Percentiles rank a stretch among this genome's conserved stretches.
phyloP scores from a whole-genome alignment of 768 basidiomycete genomes.

The Kwoniella mangroviensis region DNA sequence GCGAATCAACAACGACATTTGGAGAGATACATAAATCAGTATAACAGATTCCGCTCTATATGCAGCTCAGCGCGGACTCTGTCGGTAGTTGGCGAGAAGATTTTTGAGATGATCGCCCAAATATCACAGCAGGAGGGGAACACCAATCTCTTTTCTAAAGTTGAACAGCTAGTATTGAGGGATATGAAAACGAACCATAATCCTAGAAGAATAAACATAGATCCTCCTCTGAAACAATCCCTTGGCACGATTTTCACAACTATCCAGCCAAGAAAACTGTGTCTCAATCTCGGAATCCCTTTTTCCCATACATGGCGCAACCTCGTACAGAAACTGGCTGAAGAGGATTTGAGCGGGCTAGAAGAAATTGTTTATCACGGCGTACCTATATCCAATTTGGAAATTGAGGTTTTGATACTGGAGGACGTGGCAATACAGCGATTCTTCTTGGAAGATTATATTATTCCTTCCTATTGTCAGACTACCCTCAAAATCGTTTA shows the following conservation, averaged over 20 bases:
- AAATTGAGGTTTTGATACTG: background rate
- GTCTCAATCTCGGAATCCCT: background rate
- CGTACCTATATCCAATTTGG: slow-evolving; percentile 2
- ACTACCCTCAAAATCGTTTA: background rate
- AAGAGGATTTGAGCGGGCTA: background rate
- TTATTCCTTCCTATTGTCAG: background rate
- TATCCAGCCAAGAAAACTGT: background rate
- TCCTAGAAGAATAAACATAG: background rate
- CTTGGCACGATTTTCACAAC: background rate
- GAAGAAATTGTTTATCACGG: background rate
- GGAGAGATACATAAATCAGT: background rate
- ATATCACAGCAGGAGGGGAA: background rate
- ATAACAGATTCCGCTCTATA: background rate
- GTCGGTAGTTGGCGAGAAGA: background rate
- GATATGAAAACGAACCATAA: background rate
- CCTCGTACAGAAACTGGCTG: background rate
- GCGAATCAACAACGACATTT: background rate
- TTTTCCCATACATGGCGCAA: background rate
- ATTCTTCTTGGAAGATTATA: slow-evolving; percentile 11
- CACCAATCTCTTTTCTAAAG: background rate
- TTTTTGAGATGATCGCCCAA: background rate
- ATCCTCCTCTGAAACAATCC: background rate
- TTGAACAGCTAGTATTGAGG: background rate
- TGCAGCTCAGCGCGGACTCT: background rate
- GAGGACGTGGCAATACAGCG: background rate